A percentile compares a stretch with the other conserved stretches of the same genome.
phyloP scores from a whole-genome alignment of 305 asterid species.

The Ruellia speciosa region DNA sequence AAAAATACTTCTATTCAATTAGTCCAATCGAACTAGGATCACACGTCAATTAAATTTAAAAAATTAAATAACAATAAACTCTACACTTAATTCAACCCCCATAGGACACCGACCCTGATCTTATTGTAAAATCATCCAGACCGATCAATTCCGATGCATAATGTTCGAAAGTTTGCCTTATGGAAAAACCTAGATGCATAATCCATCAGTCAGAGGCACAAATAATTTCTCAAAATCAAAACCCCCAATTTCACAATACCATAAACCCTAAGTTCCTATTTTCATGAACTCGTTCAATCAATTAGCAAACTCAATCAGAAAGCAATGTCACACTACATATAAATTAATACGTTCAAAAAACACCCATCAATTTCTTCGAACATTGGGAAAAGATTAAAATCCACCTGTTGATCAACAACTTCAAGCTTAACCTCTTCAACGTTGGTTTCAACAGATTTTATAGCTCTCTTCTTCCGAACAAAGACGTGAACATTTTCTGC shows the following conservation, averaged over 20 bases:
- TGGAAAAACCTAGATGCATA: neutral
- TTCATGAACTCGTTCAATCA: neutral
- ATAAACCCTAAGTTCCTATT: neutral
- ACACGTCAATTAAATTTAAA: too few species aligned
- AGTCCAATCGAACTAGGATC: too few species aligned
- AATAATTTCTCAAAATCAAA: too few species aligned
- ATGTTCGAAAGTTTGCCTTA: too few species aligned
- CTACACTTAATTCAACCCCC: too few species aligned
- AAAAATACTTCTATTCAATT: too few species aligned
- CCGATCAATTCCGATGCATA: too few species aligned
- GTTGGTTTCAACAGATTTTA: conserved; percentile 30
- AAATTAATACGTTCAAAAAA: conserved; percentile 1
- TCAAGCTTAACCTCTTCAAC: conserved; percentile 32
- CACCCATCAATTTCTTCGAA: conserved; percentile 4
- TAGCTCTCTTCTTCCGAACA: conserved; percentile 52
- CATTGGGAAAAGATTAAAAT: neutral
- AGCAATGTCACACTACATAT: neutral
- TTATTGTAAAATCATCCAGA: too few species aligned
- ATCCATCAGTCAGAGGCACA: neutral
- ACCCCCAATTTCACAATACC: neutral
- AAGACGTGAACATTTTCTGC: conserved; percentile 36
- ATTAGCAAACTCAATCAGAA: neutral
- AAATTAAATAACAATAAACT: too few species aligned
- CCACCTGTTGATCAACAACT: conserved; percentile 34
- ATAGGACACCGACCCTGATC: too few species aligned